Conservation (phyloP, 345 rosid species). For the Aurinia saxatilis region DNA sequence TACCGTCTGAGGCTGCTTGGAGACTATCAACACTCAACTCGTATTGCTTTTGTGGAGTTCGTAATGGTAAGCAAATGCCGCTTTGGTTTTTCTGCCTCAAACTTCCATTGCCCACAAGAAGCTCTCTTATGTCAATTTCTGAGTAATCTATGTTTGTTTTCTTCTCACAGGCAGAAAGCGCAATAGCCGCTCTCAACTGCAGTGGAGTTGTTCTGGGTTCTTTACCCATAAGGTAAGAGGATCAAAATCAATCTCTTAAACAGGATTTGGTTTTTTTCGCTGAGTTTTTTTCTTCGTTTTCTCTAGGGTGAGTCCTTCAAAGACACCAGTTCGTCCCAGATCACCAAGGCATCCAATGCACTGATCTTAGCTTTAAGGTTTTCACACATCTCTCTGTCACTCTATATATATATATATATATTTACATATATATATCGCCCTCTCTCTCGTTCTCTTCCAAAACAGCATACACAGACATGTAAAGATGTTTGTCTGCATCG, state of each 20-base stretch:
- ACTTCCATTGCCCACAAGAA: no score
- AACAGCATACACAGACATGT: constrained; percentile 30
- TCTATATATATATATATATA: not conserved
- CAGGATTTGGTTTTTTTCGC: not conserved
- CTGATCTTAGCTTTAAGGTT: constrained; percentile 34
- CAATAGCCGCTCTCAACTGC: constrained; percentile 91
- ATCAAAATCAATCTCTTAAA: not conserved
- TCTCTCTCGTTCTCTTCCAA: constrained; percentile 10
- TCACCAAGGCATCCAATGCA: constrained; percentile 69
- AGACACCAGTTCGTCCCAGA: constrained; percentile 95
- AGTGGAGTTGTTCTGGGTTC: constrained; percentile 92
- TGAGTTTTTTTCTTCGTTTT: not conserved
- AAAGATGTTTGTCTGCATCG: constrained; percentile 35
- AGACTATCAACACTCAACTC: constrained; percentile 76
- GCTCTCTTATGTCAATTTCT: not conserved
- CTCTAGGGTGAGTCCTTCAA: constrained; percentile 93
- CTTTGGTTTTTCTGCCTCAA: no score
- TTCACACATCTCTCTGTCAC: constrained; percentile 7
- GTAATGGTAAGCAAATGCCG: constrained; percentile 41
- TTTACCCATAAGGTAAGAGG: constrained; percentile 69
- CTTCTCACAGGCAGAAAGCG: constrained; percentile 79
- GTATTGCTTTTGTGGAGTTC: constrained; percentile 82
- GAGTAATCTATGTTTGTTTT: not conserved
- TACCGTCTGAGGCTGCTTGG: constrained; percentile 75
- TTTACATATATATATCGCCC: not conserved